These are phyloP conservation scores for Eimeria praecox DNA, from an alignment of 169 alveolate species.

Conservation along the genomic window DNA sequence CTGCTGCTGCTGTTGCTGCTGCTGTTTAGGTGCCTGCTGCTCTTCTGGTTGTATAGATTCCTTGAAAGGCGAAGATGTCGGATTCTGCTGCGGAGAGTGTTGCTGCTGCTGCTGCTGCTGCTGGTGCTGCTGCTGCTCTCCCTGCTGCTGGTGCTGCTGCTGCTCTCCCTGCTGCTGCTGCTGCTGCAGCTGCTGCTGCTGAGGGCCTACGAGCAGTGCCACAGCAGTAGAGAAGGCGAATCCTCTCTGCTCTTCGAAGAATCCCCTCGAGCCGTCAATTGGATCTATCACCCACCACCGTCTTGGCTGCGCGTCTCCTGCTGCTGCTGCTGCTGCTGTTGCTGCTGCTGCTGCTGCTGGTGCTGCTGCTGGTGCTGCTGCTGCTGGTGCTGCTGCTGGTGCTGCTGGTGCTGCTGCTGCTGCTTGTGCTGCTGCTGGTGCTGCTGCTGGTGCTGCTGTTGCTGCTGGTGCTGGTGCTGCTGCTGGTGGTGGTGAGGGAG, in stretches of 20 bases:
- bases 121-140: neutral
- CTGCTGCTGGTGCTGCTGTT: conserved; percentile 14
- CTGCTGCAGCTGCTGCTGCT: conserved; percentile 42
- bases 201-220: conserved; percentile 34
- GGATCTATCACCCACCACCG: conserved; percentile 54
- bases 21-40: conserved; percentile 15
- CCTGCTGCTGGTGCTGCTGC: neutral
- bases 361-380: conserved; percentile 29
- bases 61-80: neutral
- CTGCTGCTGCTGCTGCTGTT: conserved; percentile 9
- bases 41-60: neutral
- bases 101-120: conserved; percentile 10
- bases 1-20: conserved; percentile 2
- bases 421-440: conserved; percentile 2
- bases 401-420: neutral
- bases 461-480: conserved; percentile 19
- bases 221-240: conserved; percentile 53
- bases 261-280: conserved; percentile 38
- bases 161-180: conserved; percentile 13
- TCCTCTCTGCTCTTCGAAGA: conserved; percentile 28
- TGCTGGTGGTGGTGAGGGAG: neutral
- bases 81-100: neutral
- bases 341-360: conserved; percentile 18
- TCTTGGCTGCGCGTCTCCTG: neutral
- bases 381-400: neutral